These are phyloP conservation scores for Termitomyces sp. DNA, from an alignment of 768 basidiomycete species.

Conservation along the genomic window DNA sequence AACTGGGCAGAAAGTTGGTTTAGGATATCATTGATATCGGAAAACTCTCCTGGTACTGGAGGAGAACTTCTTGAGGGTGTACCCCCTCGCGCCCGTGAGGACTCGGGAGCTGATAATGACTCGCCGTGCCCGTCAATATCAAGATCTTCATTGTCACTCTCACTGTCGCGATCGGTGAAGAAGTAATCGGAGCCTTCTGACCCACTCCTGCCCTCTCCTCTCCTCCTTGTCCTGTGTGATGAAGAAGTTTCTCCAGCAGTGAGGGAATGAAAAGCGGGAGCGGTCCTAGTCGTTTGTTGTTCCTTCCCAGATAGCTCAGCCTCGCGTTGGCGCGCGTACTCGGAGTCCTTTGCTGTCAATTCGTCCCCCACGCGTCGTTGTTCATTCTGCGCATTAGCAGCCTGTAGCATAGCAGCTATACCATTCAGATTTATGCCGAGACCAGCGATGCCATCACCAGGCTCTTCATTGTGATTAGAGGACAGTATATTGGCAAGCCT, in stretches of 20 bases:
- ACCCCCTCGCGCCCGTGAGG: constrained; percentile 27
- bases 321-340: constrained; percentile 41
- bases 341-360: constrained; percentile 42
- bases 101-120: constrained; percentile 28
- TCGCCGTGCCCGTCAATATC: constrained; percentile 23
- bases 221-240: constrained; percentile 26
- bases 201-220: constrained; percentile 33
- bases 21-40: constrained; percentile 74
- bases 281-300: constrained; percentile 58
- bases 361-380: constrained; percentile 41
- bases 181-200: constrained; percentile 54
- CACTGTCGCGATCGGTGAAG: constrained; percentile 47
- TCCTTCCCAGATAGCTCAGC: constrained; percentile 42
- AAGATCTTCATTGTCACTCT: constrained; percentile 39
- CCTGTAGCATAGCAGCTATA: constrained; percentile 78
- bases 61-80: constrained; percentile 42
- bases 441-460: constrained; percentile 32
- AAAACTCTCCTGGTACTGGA: constrained; percentile 54
- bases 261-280: constrained; percentile 77
- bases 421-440: constrained; percentile 58
- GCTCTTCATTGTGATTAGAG: constrained; percentile 21
- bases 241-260: constrained; percentile 49
- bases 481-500: constrained; percentile 46
- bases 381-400: constrained; percentile 63
- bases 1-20: constrained; percentile 72